Percentiles rank a stretch among this genome's conserved stretches.
Conservation (phyloP, 805 yeast species). For the Nakazawaea anatomiae region DNA sequence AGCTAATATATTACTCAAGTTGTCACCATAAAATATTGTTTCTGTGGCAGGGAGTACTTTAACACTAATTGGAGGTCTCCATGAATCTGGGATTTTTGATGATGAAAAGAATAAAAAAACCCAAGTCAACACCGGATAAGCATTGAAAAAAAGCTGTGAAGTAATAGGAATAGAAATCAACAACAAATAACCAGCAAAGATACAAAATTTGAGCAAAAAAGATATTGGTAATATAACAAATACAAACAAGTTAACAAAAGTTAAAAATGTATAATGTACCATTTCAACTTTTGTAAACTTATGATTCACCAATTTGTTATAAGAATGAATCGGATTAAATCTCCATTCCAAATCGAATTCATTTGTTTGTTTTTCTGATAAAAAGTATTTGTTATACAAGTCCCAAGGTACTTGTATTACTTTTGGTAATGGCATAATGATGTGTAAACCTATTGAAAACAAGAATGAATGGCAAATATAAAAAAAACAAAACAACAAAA, state of each 20-base stretch:
- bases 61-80: constrained; percentile 87
- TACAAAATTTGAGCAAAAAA: constrained; percentile 28
- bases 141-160: constrained; percentile 77
- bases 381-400: constrained; percentile 5
- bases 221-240: constrained; percentile 53
- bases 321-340: constrained; percentile 6
- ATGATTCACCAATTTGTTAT: constrained; percentile 1
- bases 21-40: constrained; percentile 87
- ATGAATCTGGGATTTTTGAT: constrained; percentile 61
- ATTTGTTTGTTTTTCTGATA: constrained; percentile 9
- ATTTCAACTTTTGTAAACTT: constrained; percentile 5
- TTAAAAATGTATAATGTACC: constrained; percentile 42
- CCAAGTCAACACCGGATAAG: constrained; percentile 84
- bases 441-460: no score
- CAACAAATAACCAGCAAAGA: constrained; percentile 31
- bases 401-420: constrained; percentile 3
- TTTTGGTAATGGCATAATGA: constrained; percentile 2
- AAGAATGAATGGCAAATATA: no score
- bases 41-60: constrained; percentile 88
- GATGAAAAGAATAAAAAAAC: constrained; percentile 75
- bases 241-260: constrained; percentile 51
- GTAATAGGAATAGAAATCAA: constrained; percentile 66
- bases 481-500: no score
- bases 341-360: constrained; percentile 10
- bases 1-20: constrained; percentile 78